Evolutionary conservation across 1,284 basidiomycete genomes (phyloP).

Genomic region (Apiotrichum mycotoxinovorans): DNA sequence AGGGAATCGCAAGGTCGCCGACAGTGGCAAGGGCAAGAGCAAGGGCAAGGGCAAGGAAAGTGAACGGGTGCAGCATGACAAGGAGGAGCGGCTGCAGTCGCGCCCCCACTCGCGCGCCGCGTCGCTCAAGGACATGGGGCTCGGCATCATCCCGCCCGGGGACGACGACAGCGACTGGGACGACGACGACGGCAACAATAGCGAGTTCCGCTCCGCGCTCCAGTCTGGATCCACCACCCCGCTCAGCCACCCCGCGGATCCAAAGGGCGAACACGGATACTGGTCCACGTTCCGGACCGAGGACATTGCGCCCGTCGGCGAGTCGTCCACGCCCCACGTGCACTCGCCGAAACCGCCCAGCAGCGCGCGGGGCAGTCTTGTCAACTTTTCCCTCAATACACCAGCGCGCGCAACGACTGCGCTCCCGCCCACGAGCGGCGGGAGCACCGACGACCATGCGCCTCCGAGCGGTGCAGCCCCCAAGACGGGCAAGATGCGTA

Average conservation of each 20-base stretch:
- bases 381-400: background rate
- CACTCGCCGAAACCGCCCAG: background rate
- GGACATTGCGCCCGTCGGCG: background rate
- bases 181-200: slow-evolving; percentile 3
- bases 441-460: background rate
- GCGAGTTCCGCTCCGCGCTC: slow-evolving; percentile 1
- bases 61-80: background rate
- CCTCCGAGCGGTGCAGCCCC: background rate
- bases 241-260: slow-evolving; percentile 4
- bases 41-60: background rate
- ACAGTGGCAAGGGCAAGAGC: background rate
- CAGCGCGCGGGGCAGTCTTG: background rate
- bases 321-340: background rate
- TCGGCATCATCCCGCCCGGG: background rate
- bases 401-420: background rate
- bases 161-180: slow-evolving; percentile 4
- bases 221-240: background rate
- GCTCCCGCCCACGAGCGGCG: background rate
- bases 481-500: background rate
- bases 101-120: background rate
- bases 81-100: background rate
- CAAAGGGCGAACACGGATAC: slow-evolving; percentile 1
- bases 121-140: background rate
- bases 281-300: slow-evolving; percentile 2
- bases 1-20: too few relatives aligned